Evolutionary conservation across 2,329 filamentous ascomycete genomes (phyloP).

Genomic region (Geosmithia morbida): DNA sequence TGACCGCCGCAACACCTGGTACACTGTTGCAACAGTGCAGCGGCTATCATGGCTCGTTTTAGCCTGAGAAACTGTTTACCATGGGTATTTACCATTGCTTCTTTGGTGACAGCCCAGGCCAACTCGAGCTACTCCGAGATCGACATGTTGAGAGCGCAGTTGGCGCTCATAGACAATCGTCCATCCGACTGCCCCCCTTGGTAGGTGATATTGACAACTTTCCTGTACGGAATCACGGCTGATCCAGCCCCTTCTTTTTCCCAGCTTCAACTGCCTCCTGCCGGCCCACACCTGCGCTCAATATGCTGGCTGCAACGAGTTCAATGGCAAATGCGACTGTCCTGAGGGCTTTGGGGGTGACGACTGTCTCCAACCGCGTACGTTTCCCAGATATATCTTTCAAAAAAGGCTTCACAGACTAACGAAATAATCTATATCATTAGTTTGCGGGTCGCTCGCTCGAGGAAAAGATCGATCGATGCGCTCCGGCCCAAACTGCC

Average conservation of each 20-base stretch:
- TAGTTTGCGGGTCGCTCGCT: slow-evolving; percentile 74
- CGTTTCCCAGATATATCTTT: slow-evolving; percentile 9
- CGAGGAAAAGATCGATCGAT: slow-evolving; percentile 67
- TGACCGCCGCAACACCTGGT: neutral
- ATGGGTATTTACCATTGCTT: slow-evolving; percentile 22
- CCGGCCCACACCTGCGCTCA: slow-evolving; percentile 86
- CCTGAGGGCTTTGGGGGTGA: slow-evolving; percentile 87
- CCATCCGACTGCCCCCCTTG: slow-evolving; percentile 69
- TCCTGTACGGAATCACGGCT: neutral
- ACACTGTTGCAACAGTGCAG: neutral
- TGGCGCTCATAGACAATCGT: slow-evolving; percentile 58
- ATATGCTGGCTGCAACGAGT: slow-evolving; percentile 77
- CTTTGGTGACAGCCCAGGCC: slow-evolving; percentile 20
- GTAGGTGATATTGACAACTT: slow-evolving; percentile 23
- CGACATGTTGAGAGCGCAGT: slow-evolving; percentile 48
- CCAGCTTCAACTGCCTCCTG: slow-evolving; percentile 95
- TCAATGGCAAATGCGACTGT: slow-evolving; percentile 85
- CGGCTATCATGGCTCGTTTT: slow-evolving; percentile 23
- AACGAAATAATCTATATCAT: neutral
- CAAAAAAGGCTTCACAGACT: neutral
- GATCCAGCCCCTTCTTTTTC: neutral
- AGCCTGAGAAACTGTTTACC: slow-evolving; percentile 21
- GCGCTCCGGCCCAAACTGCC: slow-evolving; percentile 57
- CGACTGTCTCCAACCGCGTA: slow-evolving; percentile 75
- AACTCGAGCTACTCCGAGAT: slow-evolving; percentile 46